Base-by-base conservation (phyloP, 1,284 basidiomycete genomes). In the Ceratobasidium sp. region DNA sequence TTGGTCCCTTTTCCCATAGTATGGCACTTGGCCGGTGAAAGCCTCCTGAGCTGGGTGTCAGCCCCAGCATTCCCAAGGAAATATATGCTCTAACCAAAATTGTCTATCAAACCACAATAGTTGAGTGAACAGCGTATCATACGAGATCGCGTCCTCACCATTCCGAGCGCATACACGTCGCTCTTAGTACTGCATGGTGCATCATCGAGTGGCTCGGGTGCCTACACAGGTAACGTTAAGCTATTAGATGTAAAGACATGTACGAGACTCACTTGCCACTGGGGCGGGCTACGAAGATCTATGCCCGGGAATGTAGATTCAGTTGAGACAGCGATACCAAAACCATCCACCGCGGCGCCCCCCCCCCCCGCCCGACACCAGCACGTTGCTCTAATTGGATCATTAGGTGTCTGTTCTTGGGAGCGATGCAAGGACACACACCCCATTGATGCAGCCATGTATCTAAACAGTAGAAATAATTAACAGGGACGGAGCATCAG, bases 81-180 rank as follows among this genome's bases (percentile, higher is more conserved):
- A 49, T 25, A 23, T 7, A 48, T 36, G 12, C 8, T 51, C 62
- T 6, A 36, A 64, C 62, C 9, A 64, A 48, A 11, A 64, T 51
- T n/a, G 30, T 51, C 62, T 64, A 33, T 36, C 11, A 5, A 16
- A 33, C 2, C 2, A 14, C 28, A 30, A 23, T 8, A 61, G 18
- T n/a, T 48, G 48, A n/a, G 5, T 33, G 7, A 1, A 4, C 2
- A 28, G 25, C 30, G 5, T 4, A 49, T 11, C 9, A 21, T 18
- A 21, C 9, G 7, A 3, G 21, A 49, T 9, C 23, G 21, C 3
- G 48, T 11, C 48, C 62, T 30, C 21, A 64, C 62, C 62, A 64
- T 64, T 38, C 62, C 62, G 7, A 64, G 46, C 30, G 46, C 62
- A 38, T 51, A 64, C 49, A 64, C 49, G 46, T 64, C 62, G 12